Base-by-base conservation (phyloP, 176 grass and related monocot genomes). In the Triticum turgidum region DNA sequence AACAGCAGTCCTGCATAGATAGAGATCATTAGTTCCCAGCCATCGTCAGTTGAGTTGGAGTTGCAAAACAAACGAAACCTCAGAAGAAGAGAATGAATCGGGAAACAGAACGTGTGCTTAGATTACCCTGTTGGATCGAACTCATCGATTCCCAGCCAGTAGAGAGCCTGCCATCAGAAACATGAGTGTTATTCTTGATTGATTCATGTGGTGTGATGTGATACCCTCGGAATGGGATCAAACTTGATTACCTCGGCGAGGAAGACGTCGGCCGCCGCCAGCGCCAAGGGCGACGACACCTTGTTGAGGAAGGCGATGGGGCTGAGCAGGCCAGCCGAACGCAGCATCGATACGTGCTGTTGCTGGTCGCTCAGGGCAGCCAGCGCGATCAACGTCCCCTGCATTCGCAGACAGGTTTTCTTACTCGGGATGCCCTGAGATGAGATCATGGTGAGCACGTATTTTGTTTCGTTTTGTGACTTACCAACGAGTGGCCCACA, bases 401-500 rank as follows among this genome's bases (percentile, higher is more conserved):
- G 14, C 81, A 84, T 13, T 4, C 1, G 7, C 5, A 14, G 0
- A 18, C 24, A 42, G 6, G 12, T 25, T 4, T 4, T 51, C 4
- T 45, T 13, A 47, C 44, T 49, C 9, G 1, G 24, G 9, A 13
- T 33, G 37, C 64, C 20, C 11, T 41, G 20, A 1, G 49, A 52
- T 32, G 49, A 3, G 41, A 20, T 61, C 7, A 7, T 61, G 0
- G 58, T 7, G 1, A 49, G 14, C 17, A 52, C 35, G 6, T 37
- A 37, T 37, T 37, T 37, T 37, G 35, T 52, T 49, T 75, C 7
- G n/a, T 49, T 51, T 51, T 51, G 42, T 18, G 4, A 37, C 77
- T 77, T 39, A 91, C 90, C 75, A 93, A 70, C n/a, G 91, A 93
- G 83, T 93, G 88, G 0, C 88, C 88, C 0, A 90, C 86, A 49